A percentile compares a stretch with the other conserved stretches of the same genome.
phyloP scores from a whole-genome alignment of 306 rosid species.

The Malus sieversii region DNA sequence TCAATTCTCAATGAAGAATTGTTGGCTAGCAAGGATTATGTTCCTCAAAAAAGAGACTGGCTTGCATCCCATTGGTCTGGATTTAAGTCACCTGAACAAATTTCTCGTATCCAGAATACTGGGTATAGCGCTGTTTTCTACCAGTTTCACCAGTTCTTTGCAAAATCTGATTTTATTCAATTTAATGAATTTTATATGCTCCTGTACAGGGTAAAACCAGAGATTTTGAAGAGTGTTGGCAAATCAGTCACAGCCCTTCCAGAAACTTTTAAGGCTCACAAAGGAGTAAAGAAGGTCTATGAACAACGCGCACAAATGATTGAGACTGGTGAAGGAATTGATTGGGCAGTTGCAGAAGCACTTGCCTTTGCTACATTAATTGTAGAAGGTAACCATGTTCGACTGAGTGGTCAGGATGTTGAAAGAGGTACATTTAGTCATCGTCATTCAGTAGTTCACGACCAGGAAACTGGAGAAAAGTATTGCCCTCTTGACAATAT shows the following conservation, averaged over 20 bases:
- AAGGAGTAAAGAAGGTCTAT: conserved; percentile 83
- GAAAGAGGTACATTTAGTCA: conserved; percentile 99
- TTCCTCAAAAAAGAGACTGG: conserved; percentile 92
- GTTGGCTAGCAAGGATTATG: conserved; percentile 79
- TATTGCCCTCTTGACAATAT: conserved; percentile 89
- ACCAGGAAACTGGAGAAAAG: conserved; percentile 71
- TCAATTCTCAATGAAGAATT: conserved; percentile 84
- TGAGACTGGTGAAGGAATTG: conserved; percentile 90
- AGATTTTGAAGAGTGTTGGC: conserved; percentile 83
- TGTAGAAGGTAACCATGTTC: conserved; percentile 90
- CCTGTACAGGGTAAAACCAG: conserved; percentile 71
- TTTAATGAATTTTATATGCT: conserved; percentile 6
- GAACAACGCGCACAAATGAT: conserved; percentile 85
- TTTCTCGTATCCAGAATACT: conserved; percentile 85
- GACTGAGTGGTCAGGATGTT: conserved; percentile 96
- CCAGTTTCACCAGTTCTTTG: not conserved
- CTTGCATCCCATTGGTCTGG: conserved; percentile 95
- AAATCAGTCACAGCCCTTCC: conserved; percentile 79
- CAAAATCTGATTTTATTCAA: not conserved
- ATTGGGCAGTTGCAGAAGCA: conserved; percentile 93
- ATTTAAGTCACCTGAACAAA: conserved; percentile 91
- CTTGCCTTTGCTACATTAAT: conserved; percentile 90
- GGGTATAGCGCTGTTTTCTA: conserved; percentile 45
- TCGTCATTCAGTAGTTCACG: conserved; percentile 82
- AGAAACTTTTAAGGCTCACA: conserved; percentile 72